These are phyloP conservation scores for Astrocystis sublimbata DNA, from an alignment of 495 filamentous ascomycete genomes.

Conservation along the genomic window DNA sequence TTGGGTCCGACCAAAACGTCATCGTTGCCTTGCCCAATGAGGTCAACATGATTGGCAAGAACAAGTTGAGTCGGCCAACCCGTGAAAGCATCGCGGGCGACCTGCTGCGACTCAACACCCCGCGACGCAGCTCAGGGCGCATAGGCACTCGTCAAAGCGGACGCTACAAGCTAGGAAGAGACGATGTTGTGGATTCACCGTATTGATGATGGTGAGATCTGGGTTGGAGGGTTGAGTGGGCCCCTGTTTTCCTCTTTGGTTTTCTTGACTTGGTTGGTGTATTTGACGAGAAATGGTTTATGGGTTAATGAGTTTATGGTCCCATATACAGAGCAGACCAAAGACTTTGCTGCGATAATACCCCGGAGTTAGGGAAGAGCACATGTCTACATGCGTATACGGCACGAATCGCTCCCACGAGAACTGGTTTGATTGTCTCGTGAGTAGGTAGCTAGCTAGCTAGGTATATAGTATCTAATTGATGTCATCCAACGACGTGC, in stretches of 20 bases:
- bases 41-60: slow-evolving; percentile 93
- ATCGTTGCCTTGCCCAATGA: slow-evolving; percentile 96
- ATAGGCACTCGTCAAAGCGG: slow-evolving; percentile 54
- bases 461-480: background rate
- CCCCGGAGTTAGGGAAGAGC: slow-evolving; percentile 17
- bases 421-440: slow-evolving; percentile 4
- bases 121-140: slow-evolving; percentile 46
- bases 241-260: background rate
- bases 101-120: slow-evolving; percentile 49
- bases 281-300: slow-evolving; percentile 3
- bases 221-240: background rate
- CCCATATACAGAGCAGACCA: background rate
- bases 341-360: slow-evolving; percentile 12
- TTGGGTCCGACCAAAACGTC: slow-evolving; percentile 93
- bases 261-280: too few species aligned
- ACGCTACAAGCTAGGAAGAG: slow-evolving; percentile 62
- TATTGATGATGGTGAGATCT: slow-evolving; percentile 61
- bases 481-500: background rate
- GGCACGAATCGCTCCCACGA: background rate
- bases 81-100: slow-evolving; percentile 79
- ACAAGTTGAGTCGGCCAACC: slow-evolving; percentile 81
- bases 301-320: slow-evolving; percentile 10
- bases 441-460: slow-evolving; percentile 16
- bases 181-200: slow-evolving; percentile 83
- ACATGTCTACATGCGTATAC: background rate